Evolutionary conservation across 768 basidiomycete genomes (phyloP).

Genomic region (Tephrocybe sp.): DNA sequence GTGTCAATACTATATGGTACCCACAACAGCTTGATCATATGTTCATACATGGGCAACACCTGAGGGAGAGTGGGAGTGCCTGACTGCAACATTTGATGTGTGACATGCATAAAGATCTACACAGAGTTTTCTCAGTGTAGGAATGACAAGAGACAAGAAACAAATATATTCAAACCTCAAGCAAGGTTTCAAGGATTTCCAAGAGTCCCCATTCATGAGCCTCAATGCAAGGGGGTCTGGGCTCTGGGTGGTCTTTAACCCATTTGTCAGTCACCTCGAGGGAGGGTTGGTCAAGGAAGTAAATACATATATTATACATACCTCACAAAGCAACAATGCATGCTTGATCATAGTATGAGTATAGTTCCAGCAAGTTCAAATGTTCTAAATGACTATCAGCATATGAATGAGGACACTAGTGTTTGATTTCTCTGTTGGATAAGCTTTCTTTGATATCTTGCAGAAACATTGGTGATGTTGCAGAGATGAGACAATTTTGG

Average conservation of each 20-base stretch:
- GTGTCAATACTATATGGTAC: too few species aligned
- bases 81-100: constrained; percentile 26
- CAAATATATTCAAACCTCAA: constrained; percentile 17
- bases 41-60: constrained; percentile 29
- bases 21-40: constrained; percentile 23
- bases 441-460: background rate
- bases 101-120: constrained; percentile 33
- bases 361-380: constrained; percentile 34
- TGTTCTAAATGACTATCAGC: constrained; percentile 29
- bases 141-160: background rate
- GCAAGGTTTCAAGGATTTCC: constrained; percentile 15
- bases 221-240: background rate
- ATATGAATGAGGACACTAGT: background rate
- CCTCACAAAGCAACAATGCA: constrained; percentile 22
- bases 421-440: background rate
- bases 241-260: background rate
- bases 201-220: constrained; percentile 27
- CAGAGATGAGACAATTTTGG: constrained; percentile 31
- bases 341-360: constrained; percentile 33
- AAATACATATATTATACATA: constrained; percentile 5
- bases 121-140: background rate
- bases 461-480: constrained; percentile 27
- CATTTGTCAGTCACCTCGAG: constrained; percentile 32
- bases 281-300: background rate
- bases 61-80: constrained; percentile 33